Base-by-base conservation (phyloP, 2,329 filamentous ascomycete species). In the Ceratocystis cacaofunesta region DNA sequence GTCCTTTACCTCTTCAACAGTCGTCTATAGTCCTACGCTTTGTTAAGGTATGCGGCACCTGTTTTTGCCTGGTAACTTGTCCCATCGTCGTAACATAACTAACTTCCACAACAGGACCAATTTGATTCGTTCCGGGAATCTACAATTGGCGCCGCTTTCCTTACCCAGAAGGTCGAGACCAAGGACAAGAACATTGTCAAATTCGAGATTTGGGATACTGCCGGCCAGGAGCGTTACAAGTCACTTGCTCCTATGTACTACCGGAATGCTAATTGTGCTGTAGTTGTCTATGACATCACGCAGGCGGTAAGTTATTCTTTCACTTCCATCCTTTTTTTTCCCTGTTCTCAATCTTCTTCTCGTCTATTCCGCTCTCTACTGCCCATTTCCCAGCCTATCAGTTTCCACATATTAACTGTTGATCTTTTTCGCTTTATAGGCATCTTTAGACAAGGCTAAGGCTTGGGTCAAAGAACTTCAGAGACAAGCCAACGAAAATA, bases 201-300 rank as follows among this genome's bases (percentile, higher is more conserved):
- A 81, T 99, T 99, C 74, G 94, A 99, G 78, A 99, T 99, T 75
- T 99, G 94, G 92, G 92, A 96, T 78, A 99, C 94, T 8, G 94
- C 94, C 69, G 94, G 94, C 69, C 94, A 99, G 79, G 94, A 99
- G 78, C 86, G 95, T 74, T 99, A 97, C 84, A 97, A 97, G 82
- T 97, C 94, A 12, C 82, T 99, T 70, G 94, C 94, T 43, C 94
- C 94, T 72, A 99, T 99, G 94, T 99, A 99, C 82, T 99, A 99
- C 80, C 83, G 95, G 72, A 99, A 99, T 76, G 95, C 95, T 71
- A 97, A 99, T 84, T 97, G 94, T 78, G 94, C 95, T 67, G 92
- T 99, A 41, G 92, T 99, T 61, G 94, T 99, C 70, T 99, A 99
- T 78, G 94, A 99, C 78, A 97, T 99, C 74, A 99, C 94, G 73